These are phyloP conservation scores for Curvularia verruculosa DNA, from an alignment of 2,329 filamentous ascomycete genomes.

Conservation along the genomic window DNA sequence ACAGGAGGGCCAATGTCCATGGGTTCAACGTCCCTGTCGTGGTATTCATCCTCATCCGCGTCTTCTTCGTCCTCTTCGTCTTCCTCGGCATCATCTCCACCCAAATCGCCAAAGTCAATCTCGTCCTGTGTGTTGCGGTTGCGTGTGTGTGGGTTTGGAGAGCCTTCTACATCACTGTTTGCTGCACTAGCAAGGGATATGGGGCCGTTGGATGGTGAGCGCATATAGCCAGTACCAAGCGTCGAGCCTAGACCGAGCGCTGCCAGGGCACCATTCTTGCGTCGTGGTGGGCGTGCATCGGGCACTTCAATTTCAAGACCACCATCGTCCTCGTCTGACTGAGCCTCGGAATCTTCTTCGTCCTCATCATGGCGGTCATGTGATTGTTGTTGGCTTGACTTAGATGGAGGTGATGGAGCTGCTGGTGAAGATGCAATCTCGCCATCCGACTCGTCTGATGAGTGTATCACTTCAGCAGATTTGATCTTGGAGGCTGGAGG, in stretches of 20 bases:
- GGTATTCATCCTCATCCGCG: conserved; percentile 42
- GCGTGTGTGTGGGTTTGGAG: conserved; percentile 33
- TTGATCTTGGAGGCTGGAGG: conserved; percentile 41
- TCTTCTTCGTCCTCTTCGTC: conserved; percentile 41
- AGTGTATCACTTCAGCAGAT: conserved; percentile 40
- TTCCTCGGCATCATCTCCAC: conserved; percentile 31
- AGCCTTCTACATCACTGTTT: conserved; percentile 41
- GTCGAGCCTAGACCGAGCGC: conserved; percentile 36
- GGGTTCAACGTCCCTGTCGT: conserved; percentile 40
- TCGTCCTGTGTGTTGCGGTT: conserved; percentile 31
- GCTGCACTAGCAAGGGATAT: conserved; percentile 54
- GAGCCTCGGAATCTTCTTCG: conserved; percentile 30
- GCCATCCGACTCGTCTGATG: conserved; percentile 38
- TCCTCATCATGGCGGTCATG: conserved; percentile 12
- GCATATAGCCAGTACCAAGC: conserved; percentile 33
- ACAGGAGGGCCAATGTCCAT: conserved; percentile 45
- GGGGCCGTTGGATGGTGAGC: conserved; percentile 47
- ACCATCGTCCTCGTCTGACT: conserved; percentile 35
- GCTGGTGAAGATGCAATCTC: conserved; percentile 19
- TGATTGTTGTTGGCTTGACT: conserved; percentile 12
- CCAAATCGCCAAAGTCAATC: conserved; percentile 46
- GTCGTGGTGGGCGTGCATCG: conserved; percentile 29
- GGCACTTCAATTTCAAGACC: conserved; percentile 45
- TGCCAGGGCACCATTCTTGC: conserved; percentile 27
- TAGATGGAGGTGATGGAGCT: conserved; percentile 24